Conservation (phyloP, 2,329 filamentous ascomycete species). For the Penicillium brevicompactum region DNA sequence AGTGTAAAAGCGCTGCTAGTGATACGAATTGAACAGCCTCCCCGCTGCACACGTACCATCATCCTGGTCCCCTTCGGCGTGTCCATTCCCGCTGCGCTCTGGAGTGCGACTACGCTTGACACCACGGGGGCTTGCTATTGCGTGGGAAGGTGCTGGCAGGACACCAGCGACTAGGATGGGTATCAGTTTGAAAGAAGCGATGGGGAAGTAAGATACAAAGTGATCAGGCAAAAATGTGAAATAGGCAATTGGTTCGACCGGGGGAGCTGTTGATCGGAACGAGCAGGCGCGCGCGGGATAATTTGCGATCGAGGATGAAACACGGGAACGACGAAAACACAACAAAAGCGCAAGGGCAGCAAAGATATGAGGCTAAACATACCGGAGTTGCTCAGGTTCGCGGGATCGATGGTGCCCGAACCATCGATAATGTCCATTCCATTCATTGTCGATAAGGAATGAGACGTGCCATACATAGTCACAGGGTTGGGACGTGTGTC, state of each 20-base stretch:
- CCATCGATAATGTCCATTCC: conserved; percentile 66
- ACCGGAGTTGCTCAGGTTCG: conserved; percentile 80
- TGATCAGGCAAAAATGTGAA: conserved; percentile 3
- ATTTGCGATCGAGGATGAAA: conserved; percentile 3
- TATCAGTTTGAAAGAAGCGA: conserved; percentile 36
- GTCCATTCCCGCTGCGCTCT: conserved; percentile 62
- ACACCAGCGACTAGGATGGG: conserved; percentile 37
- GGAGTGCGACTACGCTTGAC: conserved; percentile 80
- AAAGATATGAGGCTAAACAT: conserved; percentile 44
- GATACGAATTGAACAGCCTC: conserved; percentile 4
- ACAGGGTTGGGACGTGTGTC: conserved; percentile 31
- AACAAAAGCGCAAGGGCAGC: background rate
- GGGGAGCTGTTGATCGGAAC: background rate
- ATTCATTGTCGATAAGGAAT: conserved; percentile 65
- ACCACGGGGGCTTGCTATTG: conserved; percentile 65
- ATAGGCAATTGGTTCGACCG: conserved; percentile 9
- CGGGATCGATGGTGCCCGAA: conserved; percentile 88
- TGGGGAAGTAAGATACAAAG: conserved; percentile 19
- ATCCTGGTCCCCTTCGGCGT: conserved; percentile 63
- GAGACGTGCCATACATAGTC: conserved; percentile 51
- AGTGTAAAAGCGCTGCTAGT: background rate
- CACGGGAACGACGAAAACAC: background rate
- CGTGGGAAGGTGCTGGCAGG: conserved; percentile 40
- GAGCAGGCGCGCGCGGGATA: conserved; percentile 14
- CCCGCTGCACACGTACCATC: conserved; percentile 66